A percentile compares a stretch with the other conserved stretches of the same genome.
Evolutionary conservation across 305 asterid species (phyloP).

Genomic region (Plantago lanceolata): DNA sequence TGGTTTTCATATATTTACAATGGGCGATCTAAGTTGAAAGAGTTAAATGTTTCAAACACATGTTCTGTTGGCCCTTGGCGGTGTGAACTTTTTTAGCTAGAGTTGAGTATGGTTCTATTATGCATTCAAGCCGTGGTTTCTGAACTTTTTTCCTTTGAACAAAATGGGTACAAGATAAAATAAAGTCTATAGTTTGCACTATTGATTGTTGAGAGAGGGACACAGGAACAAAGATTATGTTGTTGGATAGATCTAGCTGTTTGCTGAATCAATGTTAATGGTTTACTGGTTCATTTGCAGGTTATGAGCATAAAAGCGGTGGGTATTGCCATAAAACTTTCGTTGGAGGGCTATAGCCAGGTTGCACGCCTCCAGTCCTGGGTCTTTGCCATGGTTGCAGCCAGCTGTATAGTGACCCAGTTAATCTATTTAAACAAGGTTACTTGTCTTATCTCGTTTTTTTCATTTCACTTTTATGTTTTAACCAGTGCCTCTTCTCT

Average conservation of each 20-base stretch:
- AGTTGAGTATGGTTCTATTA: not conserved
- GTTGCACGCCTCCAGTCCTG: conserved; percentile 63
- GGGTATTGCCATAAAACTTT: conserved; percentile 82
- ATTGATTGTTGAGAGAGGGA: not conserved
- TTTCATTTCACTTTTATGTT: conserved; percentile 7
- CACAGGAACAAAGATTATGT: conserved; percentile 3
- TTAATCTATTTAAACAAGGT: conserved; percentile 92
- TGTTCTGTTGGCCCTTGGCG: not conserved
- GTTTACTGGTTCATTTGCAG: conserved; percentile 37
- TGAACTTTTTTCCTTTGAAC: not conserved
- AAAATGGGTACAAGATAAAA: not conserved
- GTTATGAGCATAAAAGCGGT: conserved; percentile 92
- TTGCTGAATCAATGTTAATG: conserved; percentile 6
- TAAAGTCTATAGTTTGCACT: not conserved
- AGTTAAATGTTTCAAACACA: not conserved
- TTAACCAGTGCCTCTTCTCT: not conserved
- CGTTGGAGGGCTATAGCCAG: conserved; percentile 72
- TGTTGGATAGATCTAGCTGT: not conserved
- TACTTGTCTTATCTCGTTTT: conserved; percentile 9
- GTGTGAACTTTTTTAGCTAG: not conserved
- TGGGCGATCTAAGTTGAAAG: not conserved
- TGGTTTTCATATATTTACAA: not conserved
- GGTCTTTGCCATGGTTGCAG: conserved; percentile 73
- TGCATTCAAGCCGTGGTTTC: not conserved
- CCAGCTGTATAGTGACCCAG: conserved; percentile 61